Evolutionary conservation across 1,284 basidiomycete genomes (phyloP), one percentile per base, ranked within the genome.

Genomic region (Cryptococcus sp.): DNA sequence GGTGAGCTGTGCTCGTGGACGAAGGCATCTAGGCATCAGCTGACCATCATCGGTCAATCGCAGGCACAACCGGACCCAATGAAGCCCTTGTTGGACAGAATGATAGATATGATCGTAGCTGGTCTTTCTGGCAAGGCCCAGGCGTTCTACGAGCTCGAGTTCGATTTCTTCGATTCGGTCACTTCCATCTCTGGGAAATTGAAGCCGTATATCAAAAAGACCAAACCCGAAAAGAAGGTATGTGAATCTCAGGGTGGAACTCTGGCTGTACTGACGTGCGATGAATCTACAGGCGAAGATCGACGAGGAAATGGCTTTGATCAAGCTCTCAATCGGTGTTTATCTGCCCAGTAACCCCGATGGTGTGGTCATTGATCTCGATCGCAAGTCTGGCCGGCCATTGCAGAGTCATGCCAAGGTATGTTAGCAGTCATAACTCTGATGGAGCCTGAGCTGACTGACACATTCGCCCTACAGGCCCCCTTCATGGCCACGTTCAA

Each of bases 401-500:
- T 81, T 99, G 40, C 96, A 99, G 79, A 93, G 89, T 74, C 96
- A 99, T 71, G 96, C 96, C 7, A 99, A 99, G 83, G 91, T 91
- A 38, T 19, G 76, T 45, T 31, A 11, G 48, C 47, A 35, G 23
- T 25, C 16, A 5, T 16, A 15, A 19, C 15, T 35, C 48, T 1
- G 27, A 23, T 42, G 3, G 11, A 27, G 47, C 63, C 27, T 56
- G 44, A 27, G 50, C 20, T 35, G 50, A 57, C 49, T 23, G 31
- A 6, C 23, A 7, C 11, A 22, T 25, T 25, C 25, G 25, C 31
- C 31, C 3, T 42, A 3, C 61, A 94, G 92, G 94, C 96, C 5
- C 96, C 96, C 0, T 99, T 99, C 81, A 99, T 99, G 96, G 96
- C 96, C 0, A 98, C 96, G 0, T 99, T 99, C 84, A 96, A 95